A percentile compares a stretch with the other conserved stretches of the same genome.
Conservation (phyloP, 371 early-diverging fungal species). For the Apophysomyces ossiformis region DNA sequence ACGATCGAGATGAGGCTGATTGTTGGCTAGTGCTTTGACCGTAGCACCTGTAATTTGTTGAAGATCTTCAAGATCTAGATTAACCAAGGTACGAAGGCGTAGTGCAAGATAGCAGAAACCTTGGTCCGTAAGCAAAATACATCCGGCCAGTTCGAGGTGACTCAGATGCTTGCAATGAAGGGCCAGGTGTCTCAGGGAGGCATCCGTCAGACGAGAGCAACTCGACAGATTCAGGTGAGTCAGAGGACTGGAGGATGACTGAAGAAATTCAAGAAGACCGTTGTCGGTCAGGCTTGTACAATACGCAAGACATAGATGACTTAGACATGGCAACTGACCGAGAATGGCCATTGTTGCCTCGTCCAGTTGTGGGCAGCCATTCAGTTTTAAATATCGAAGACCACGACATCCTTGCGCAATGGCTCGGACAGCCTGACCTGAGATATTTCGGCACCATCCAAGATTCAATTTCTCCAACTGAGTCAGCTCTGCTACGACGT, state of each 20-base stretch:
- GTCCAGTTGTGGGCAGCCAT: slow-evolving; percentile 56
- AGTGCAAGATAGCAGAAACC: slow-evolving; percentile 51
- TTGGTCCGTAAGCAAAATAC: slow-evolving; percentile 51
- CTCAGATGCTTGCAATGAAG: slow-evolving; percentile 37
- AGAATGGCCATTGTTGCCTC: slow-evolving; percentile 44
- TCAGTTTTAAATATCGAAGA: slow-evolving; percentile 47
- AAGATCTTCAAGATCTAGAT: slow-evolving; percentile 62
- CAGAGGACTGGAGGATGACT: slow-evolving; percentile 19
- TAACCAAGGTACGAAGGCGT: slow-evolving; percentile 37
- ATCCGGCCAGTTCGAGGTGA: slow-evolving; percentile 58
- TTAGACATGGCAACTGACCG: slow-evolving; percentile 45
- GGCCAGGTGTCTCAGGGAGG: slow-evolving; percentile 43
- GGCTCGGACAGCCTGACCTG: slow-evolving; percentile 45
- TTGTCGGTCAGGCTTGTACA: slow-evolving; percentile 54
- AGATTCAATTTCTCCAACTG: slow-evolving; percentile 51
- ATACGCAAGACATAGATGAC: slow-evolving; percentile 51
- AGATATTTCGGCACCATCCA: slow-evolving; percentile 61
- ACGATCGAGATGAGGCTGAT: slow-evolving; percentile 38
- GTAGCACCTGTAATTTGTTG: slow-evolving; percentile 52
- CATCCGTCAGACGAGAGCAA: slow-evolving; percentile 51
- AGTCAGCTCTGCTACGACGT: slow-evolving; percentile 35
- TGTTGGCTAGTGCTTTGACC: slow-evolving; percentile 47
- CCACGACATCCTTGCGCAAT: slow-evolving; percentile 40
- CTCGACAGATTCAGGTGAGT: slow-evolving; percentile 55
- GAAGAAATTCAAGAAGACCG: slow-evolving; percentile 40